These are phyloP conservation scores for Arabidopsis hybrid DNA, from an alignment of 441 rosid genomes.

Conservation along the genomic window DNA sequence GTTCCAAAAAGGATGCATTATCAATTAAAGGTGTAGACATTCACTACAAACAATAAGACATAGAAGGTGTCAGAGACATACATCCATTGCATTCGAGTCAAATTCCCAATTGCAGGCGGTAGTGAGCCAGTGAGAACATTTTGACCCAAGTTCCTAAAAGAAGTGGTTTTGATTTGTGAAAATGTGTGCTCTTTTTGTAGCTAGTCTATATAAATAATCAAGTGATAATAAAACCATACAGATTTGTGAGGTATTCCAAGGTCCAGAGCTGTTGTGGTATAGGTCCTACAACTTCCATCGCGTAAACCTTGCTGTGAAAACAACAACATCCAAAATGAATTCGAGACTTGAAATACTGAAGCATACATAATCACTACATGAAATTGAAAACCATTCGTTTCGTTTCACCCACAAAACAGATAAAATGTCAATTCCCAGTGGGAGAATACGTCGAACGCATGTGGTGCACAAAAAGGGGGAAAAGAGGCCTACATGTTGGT, in stretches of 20 bases:
- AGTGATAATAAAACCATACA: conserved; percentile 39
- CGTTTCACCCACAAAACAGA: background rate
- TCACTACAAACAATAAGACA: background rate
- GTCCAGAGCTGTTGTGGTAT: conserved; percentile 70
- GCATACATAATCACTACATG: background rate
- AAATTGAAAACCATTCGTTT: background rate
- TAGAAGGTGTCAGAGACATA: conserved; percentile 23
- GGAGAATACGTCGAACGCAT: conserved; percentile 9
- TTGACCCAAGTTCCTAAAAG: conserved; percentile 35
- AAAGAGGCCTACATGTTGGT: conserved; percentile 48
- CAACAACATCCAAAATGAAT: background rate
- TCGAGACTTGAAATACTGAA: background rate
- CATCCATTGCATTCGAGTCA: conserved; percentile 45
- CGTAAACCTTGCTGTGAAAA: conserved; percentile 59
- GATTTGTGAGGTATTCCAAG: conserved; percentile 56
- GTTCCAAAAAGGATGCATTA: background rate
- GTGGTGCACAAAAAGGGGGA: background rate
- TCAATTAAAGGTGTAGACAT: background rate
- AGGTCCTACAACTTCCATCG: conserved; percentile 47
- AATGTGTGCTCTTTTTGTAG: background rate
- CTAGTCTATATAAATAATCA: conserved; percentile 24
- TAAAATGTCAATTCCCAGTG: background rate
- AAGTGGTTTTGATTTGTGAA: conserved; percentile 3
- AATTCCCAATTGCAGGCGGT: conserved; percentile 43
- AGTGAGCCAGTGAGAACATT: conserved; percentile 40